A percentile compares a stretch with the other conserved stretches of the same genome.
Evolutionary conservation across 306 rosid genomes (phyloP).

Genomic region (Quercus aquifolioides): DNA sequence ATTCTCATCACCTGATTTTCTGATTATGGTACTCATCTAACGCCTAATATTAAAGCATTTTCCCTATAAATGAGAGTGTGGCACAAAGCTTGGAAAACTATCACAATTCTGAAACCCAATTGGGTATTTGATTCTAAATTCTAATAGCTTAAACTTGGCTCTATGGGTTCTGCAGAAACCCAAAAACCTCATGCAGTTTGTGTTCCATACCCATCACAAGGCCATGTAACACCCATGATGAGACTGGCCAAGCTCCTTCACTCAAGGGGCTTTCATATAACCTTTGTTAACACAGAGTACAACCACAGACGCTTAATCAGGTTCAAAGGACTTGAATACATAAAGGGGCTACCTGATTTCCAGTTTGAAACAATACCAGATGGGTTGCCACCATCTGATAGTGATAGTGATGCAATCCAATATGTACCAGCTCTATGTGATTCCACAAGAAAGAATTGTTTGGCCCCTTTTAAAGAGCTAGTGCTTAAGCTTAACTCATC

Average conservation of each 20-base stretch:
- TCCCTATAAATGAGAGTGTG: not conserved
- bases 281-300: constrained; percentile 24
- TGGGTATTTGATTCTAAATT: not conserved
- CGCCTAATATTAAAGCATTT: not conserved
- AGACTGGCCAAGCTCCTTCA: constrained; percentile 29
- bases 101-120: not conserved
- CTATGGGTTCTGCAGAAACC: constrained; percentile 1
- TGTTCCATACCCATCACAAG: constrained; percentile 34
- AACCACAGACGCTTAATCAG: constrained; percentile 18
- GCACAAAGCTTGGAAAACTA: not conserved
- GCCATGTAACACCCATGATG: constrained; percentile 36
- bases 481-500: constrained; percentile 17
- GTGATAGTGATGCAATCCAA: constrained; percentile 13
- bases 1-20: no score
- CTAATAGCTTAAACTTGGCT: not conserved
- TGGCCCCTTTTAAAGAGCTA: constrained; percentile 26
- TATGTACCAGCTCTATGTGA: constrained; percentile 25
- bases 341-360: constrained; percentile 15
- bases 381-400: constrained; percentile 13
- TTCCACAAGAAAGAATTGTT: constrained; percentile 22
- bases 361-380: constrained; percentile 32
- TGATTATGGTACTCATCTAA: not conserved
- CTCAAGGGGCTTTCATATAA: constrained; percentile 26
- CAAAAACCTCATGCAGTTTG: constrained; percentile 33
- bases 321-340: constrained; percentile 9